phyloP scores from a whole-genome alignment of 1,139 yeast genomes.

The Blastobotrys apis region DNA sequence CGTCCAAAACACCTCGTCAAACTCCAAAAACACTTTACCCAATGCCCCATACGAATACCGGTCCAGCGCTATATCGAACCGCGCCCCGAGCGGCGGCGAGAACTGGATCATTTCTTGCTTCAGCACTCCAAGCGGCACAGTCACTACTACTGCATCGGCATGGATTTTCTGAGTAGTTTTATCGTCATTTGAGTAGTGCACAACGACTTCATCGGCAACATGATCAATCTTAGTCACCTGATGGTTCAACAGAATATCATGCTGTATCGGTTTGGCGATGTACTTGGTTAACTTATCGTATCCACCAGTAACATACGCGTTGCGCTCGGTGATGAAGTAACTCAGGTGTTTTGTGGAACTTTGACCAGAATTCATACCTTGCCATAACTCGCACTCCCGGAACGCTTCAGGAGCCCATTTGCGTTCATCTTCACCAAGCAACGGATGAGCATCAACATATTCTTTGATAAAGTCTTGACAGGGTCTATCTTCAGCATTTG shows the following conservation, averaged over 20 bases:
- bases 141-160: slow-evolving; percentile 56
- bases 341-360: slow-evolving; percentile 66
- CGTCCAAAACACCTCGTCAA: slow-evolving; percentile 65
- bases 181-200: slow-evolving; percentile 58
- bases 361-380: slow-evolving; percentile 62
- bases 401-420: slow-evolving; percentile 47
- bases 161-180: slow-evolving; percentile 48
- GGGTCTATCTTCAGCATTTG: slow-evolving; percentile 49
- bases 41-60: slow-evolving; percentile 63
- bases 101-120: slow-evolving; percentile 23
- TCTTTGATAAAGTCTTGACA: slow-evolving; percentile 45
- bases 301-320: slow-evolving; percentile 60
- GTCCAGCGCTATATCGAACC: slow-evolving; percentile 43
- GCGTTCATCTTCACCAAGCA: slow-evolving; percentile 52
- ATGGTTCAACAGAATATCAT: slow-evolving; percentile 39
- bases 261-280: slow-evolving; percentile 41
- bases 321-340: slow-evolving; percentile 67
- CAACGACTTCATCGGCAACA: slow-evolving; percentile 37
- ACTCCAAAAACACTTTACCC: slow-evolving; percentile 77
- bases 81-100: slow-evolving; percentile 51
- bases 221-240: slow-evolving; percentile 46
- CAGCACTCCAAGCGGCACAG: slow-evolving; percentile 69
- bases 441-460: slow-evolving; percentile 43
- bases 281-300: slow-evolving; percentile 42
- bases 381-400: slow-evolving; percentile 69